These are phyloP conservation scores for Penicillium egyptiacum DNA, from an alignment of 495 filamentous ascomycete species.

Conservation along the genomic window DNA sequence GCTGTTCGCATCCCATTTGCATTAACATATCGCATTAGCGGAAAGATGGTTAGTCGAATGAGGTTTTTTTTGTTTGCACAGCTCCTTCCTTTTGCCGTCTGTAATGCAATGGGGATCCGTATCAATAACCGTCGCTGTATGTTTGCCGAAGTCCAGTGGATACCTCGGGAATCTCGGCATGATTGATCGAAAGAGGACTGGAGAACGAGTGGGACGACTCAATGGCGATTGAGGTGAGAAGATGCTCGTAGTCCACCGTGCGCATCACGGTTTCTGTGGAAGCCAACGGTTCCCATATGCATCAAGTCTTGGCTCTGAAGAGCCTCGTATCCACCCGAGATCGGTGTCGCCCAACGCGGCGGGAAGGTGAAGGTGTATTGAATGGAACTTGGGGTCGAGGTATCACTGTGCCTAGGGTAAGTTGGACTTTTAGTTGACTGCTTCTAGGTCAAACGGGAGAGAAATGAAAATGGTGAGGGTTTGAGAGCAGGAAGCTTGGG, in stretches of 20 bases:
- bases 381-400: neutral
- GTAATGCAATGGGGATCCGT: neutral
- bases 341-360: neutral
- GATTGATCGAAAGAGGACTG: neutral
- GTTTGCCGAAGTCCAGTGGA: neutral
- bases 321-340: neutral
- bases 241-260: conserved; percentile 3
- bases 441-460: neutral
- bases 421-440: neutral
- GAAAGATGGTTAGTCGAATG: conserved; percentile 25
- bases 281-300: neutral
- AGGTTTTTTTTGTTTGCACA: conserved; percentile 13
- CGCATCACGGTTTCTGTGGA: neutral
- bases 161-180: neutral
- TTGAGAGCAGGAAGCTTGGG: neutral
- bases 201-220: neutral
- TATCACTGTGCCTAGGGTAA: neutral
- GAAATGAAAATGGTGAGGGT: neutral
- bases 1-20: conserved; percentile 17
- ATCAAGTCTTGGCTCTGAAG: neutral
- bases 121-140: neutral
- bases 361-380: neutral
- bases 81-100: conserved; percentile 1
- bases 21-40: conserved; percentile 22
- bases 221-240: neutral